Evolutionary conservation across 2,329 filamentous ascomycete species (phyloP).

Genomic region (Magnaporthiopsis poae): DNA sequence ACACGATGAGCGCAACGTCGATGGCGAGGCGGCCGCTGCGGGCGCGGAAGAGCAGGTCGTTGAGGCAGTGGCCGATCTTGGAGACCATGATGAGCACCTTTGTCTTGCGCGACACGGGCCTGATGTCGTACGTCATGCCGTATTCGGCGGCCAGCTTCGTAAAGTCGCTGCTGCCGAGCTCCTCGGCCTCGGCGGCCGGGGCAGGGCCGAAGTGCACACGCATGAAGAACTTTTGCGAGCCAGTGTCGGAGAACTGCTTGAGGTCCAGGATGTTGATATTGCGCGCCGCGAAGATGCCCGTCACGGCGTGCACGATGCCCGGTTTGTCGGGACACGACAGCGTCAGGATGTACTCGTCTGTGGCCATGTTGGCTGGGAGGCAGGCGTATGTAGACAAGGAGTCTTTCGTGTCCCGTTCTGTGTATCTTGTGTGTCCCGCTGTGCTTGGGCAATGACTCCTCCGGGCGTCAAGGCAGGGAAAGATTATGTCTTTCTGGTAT

Average conservation of each 20-base stretch:
- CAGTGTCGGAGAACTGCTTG: slow-evolving; percentile 72
- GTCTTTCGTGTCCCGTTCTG: not conserved
- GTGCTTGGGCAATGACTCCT: not conserved
- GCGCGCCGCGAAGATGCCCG: slow-evolving; percentile 62
- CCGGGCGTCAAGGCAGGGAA: no score
- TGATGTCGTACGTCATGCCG: slow-evolving; percentile 60
- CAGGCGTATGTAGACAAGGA: not conserved
- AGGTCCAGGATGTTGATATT: slow-evolving; percentile 74
- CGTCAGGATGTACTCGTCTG: slow-evolving; percentile 60
- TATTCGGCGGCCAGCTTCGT: slow-evolving; percentile 15
- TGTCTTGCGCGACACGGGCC: slow-evolving; percentile 58
- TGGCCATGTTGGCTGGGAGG: slow-evolving; percentile 21
- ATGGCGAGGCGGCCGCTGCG: slow-evolving; percentile 65
- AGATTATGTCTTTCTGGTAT: no score
- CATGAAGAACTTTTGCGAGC: slow-evolving; percentile 75
- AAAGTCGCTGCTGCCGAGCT: slow-evolving; percentile 48
- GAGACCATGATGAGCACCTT: slow-evolving; percentile 80
- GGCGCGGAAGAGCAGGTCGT: slow-evolving; percentile 68
- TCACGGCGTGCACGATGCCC: slow-evolving; percentile 77
- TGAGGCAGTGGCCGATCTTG: slow-evolving; percentile 78
- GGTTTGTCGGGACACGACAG: slow-evolving; percentile 76
- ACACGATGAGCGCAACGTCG: slow-evolving; percentile 68
- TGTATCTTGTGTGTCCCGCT: not conserved
- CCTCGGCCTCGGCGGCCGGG: slow-evolving; percentile 36
- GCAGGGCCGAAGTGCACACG: slow-evolving; percentile 68